Base-by-base conservation (phyloP, 768 basidiomycete species). In the Lentinus brumalis region DNA sequence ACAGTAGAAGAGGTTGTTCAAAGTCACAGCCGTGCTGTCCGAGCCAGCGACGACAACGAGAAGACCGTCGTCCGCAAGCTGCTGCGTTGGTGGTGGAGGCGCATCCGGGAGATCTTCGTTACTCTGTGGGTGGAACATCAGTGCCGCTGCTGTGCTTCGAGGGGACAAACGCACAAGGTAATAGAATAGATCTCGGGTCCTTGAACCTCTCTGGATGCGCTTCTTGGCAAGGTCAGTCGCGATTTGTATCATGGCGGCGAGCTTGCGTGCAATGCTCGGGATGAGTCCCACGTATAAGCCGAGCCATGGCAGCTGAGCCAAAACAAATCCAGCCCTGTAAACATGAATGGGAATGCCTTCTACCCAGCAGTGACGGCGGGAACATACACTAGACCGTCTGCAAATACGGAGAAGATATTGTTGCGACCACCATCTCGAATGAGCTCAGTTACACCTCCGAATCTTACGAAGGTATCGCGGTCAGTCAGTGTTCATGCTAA, bases 341-440 rank as follows among this genome's bases (percentile, higher is more conserved):
- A 14, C 5, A 26, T 6, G 44, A 5, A 4, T 45, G 10, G 44
- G 15, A 45, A 45, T 16, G 21, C 6, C 15, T 26, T 26, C 31
- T n/a, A 8, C 35, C 16, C 10, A 32, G 32, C 15, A 45, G 44
- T 12, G 9, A 31, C 5, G 1, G 39, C 31, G 46, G 9, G 44
- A 4, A 44, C 57, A 7, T 39, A 59, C 57, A 31, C 50, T 21
- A 45, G 39, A 16, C 77, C 77, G 26, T 72, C 75, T 63, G 79
- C 77, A 11, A 83, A 65, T 32, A 81, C 69, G 31, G 78, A 74
- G 78, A 76, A 79, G 11, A 79, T 71, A 29, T 77, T 75, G 39
- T 76, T 73, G 50, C 71, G 72, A 64, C 84, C 83, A 5, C 77
- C 77, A 60, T 79, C 77, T 2, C 66, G 67, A 63, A 73, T 65